Conservation (phyloP, 805 yeast genomes). For the Wickerhamiella kurtzmanii region DNA sequence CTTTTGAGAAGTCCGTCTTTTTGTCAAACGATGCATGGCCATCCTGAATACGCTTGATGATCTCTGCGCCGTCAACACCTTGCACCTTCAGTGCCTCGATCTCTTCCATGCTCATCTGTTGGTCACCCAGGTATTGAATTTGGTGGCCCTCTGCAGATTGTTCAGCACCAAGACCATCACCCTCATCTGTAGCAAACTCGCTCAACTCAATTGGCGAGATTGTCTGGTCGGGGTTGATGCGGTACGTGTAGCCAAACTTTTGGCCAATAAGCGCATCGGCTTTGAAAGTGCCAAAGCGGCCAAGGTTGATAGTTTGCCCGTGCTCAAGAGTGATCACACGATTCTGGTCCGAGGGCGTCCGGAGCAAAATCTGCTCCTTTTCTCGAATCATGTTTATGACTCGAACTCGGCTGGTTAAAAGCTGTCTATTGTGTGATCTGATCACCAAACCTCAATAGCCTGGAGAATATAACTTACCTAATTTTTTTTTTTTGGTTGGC, state of each 20-base stretch:
- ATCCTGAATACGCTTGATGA: conserved; percentile 68
- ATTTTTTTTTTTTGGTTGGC: conserved; percentile 3
- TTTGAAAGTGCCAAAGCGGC: conserved; percentile 81
- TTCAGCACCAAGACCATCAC: conserved; percentile 32
- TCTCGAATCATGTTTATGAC: conserved; percentile 27
- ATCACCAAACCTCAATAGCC: too few species aligned
- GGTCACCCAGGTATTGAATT: conserved; percentile 57
- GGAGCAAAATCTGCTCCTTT: conserved; percentile 46
- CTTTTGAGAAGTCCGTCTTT: conserved; percentile 82
- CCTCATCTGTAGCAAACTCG: conserved; percentile 28
- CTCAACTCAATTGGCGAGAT: conserved; percentile 21
- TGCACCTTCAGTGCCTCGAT: conserved; percentile 69
- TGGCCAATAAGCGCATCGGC: conserved; percentile 65
- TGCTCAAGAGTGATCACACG: conserved; percentile 56
- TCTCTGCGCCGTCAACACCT: conserved; percentile 60
- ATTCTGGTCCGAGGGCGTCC: conserved; percentile 69
- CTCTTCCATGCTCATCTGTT: conserved; percentile 61
- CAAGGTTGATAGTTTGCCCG: conserved; percentile 54
- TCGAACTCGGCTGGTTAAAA: too few species aligned
- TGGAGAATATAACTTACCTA: conserved; percentile 1
- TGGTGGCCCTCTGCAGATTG: conserved; percentile 50
- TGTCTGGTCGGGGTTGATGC: conserved; percentile 43
- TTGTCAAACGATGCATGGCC: conserved; percentile 78
- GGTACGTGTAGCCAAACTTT: conserved; percentile 82
- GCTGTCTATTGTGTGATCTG: too few species aligned